Evolutionary conservation across 768 basidiomycete species (phyloP).

Genomic region (Exsudoporus frostii): DNA sequence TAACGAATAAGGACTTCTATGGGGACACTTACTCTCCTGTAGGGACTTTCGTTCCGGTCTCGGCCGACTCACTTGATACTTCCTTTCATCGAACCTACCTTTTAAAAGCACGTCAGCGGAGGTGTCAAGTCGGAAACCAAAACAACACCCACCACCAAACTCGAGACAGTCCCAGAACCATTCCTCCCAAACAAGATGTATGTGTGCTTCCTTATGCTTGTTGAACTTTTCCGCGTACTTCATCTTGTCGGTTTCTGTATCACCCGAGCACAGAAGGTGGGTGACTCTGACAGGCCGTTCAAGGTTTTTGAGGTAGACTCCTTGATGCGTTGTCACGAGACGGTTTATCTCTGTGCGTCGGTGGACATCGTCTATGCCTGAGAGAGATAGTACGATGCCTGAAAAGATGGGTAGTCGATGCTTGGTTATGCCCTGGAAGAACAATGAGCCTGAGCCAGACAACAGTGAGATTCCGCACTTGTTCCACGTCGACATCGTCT

Average conservation of each 20-base stretch:
- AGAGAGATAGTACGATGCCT: conserved; percentile 65
- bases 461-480: conserved; percentile 39
- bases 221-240: conserved; percentile 75
- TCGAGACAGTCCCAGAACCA: conserved; percentile 95
- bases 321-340: conserved; percentile 56
- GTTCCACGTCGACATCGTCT: conserved; percentile 67
- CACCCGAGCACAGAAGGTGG: conserved; percentile 76
- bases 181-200: conserved; percentile 87
- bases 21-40: conserved; percentile 19
- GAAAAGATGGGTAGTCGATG: conserved; percentile 75
- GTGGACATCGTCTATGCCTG: conserved; percentile 66
- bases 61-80: conserved; percentile 57
- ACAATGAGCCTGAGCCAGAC: not conserved
- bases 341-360: conserved; percentile 63
- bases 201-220: conserved; percentile 62
- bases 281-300: conserved; percentile 79
- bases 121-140: not conserved
- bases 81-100: conserved; percentile 64
- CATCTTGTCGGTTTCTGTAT: conserved; percentile 72
- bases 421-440: conserved; percentile 48
- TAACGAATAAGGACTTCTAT: not conserved
- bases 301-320: conserved; percentile 69
- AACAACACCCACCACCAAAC: conserved; percentile 51
- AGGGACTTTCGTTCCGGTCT: conserved; percentile 52
- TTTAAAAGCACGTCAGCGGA: not conserved